Evolutionary conservation across 2,329 filamentous ascomycete species (phyloP), one percentile per base, ranked within the genome.

Genomic region (Lecanicillium sp.): DNA sequence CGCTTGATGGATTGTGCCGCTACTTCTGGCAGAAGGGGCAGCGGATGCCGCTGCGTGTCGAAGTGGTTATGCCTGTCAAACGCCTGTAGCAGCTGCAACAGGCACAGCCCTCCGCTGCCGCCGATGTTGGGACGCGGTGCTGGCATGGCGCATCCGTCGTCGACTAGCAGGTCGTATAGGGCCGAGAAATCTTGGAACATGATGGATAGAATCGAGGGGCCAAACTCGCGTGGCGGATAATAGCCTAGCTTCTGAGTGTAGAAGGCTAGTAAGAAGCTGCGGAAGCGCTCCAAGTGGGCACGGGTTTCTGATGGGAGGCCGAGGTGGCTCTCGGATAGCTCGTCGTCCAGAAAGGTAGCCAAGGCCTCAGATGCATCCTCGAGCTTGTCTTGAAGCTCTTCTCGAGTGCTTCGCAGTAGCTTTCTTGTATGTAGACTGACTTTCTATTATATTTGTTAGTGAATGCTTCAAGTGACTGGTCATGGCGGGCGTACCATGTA

Each of bases 161-260:
- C 84, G 1, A 82, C 82, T 1, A 92, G 66, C 34, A 82, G 79
- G 22, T 80, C 69, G 55, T 88, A 87, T 0, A 90, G 62, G 3
- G 72, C 76, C 36, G 77, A 70, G 46, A 92, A 88, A 46, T 90
- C 85, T 25, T 69, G 61, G 29, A 74, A 72, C 74, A 90, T 81
- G 4, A 66, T 64, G 22, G 64, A 64, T 49, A 79, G 79, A 1
- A 82, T 57, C 15, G 66, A 60, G 28, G 78, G 74, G 13, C 77
- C 70, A 46, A 81, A 83, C 2, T 71, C 56, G 6, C 63, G 62
- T 0, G 84, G 84, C 1, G 86, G 85, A 58, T 84, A 90, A 47
- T 80, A 81, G 5, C 84, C 83, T 22, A 87, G 69, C 39, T 79
- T 79, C 1, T 72, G 67, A 1, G 76, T 65, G 52, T 87, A 89